Percentiles rank a stretch among this genome's conserved stretches.
Conservation (phyloP, 257 asterid species). For the Rubia yunnanensis region DNA sequence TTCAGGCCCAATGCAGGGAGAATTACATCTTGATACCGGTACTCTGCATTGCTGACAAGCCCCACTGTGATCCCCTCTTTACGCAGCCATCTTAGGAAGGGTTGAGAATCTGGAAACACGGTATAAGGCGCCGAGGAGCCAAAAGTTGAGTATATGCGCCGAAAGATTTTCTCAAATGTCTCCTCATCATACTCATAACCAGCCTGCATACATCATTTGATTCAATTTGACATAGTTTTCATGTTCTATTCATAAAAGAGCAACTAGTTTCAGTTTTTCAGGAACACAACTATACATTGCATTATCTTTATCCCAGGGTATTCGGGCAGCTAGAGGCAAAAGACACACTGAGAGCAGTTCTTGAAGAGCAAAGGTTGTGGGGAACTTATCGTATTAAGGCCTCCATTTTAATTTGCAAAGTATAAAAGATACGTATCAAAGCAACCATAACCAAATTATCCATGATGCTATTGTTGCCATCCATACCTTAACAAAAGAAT, state of each 20-base stretch:
- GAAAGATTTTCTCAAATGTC: slow-evolving; percentile 79
- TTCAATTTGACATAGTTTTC: slow-evolving; percentile 3
- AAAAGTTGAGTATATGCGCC: slow-evolving; percentile 76
- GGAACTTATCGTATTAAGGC: too few species aligned
- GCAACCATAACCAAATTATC: neutral
- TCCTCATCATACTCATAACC: slow-evolving; percentile 93
- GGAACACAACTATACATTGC: neutral
- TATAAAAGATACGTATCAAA: too few species aligned
- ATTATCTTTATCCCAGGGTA: too few species aligned
- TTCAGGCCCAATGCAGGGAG: slow-evolving; percentile 89
- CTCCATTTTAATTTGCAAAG: neutral
- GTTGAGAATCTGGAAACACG: slow-evolving; percentile 67
- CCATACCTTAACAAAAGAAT: slow-evolving; percentile 80
- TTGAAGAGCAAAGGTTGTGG: neutral
- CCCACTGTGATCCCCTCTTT: slow-evolving; percentile 59
- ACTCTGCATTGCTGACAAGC: slow-evolving; percentile 87
- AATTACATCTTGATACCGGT: slow-evolving; percentile 79
- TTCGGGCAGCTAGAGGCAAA: too few species aligned
- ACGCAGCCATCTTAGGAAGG: slow-evolving; percentile 84
- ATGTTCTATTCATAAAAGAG: neutral
- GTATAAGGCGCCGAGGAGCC: slow-evolving; percentile 92
- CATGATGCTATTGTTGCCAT: neutral
- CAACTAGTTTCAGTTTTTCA: neutral
- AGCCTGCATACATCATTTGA: slow-evolving; percentile 50
- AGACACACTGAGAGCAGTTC: neutral